Evolutionary conservation across 2,329 filamentous ascomycete genomes (phyloP).

Genomic region (Curvularia lunata): DNA sequence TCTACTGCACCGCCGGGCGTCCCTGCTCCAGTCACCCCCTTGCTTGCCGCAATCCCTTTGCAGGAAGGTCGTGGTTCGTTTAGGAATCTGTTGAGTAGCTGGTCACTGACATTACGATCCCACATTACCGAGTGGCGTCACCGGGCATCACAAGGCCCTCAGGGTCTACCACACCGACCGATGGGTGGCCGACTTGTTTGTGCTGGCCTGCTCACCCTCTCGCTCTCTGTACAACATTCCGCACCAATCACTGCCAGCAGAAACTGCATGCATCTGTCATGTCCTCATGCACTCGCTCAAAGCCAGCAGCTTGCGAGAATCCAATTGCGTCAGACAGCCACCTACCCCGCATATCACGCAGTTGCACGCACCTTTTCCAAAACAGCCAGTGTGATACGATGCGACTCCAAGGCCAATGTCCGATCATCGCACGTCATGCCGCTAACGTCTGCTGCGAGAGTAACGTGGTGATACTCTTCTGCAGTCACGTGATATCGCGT

Average conservation of each 20-base stretch:
- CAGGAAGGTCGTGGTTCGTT: conserved; percentile 5
- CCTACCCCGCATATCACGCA: conserved; percentile 10
- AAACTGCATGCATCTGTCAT: conserved; percentile 27
- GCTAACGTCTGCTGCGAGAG: neutral
- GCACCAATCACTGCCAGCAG: conserved; percentile 21
- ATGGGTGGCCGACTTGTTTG: conserved; percentile 3
- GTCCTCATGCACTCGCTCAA: conserved; percentile 19
- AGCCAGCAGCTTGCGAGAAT: conserved; percentile 26
- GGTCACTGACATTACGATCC: conserved; percentile 16
- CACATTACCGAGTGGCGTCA: conserved; percentile 24
- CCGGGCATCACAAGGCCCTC: conserved; percentile 23
- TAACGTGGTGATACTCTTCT: neutral
- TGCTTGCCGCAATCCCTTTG: neutral
- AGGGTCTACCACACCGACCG: conserved; percentile 4
- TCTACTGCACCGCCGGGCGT: neutral
- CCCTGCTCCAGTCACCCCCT: neutral
- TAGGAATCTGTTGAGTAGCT: conserved; percentile 18
- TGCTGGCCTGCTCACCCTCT: neutral
- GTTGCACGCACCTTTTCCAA: conserved; percentile 9
- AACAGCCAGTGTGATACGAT: conserved; percentile 9
- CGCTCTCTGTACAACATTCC: conserved; percentile 13
- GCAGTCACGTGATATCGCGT: conserved; percentile 23
- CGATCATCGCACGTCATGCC: conserved; percentile 8
- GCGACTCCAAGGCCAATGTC: neutral
- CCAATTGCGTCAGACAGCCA: conserved; percentile 8